Evolutionary conservation across 345 rosid species (phyloP).

Genomic region (Eucalyptus cladocalyx): DNA sequence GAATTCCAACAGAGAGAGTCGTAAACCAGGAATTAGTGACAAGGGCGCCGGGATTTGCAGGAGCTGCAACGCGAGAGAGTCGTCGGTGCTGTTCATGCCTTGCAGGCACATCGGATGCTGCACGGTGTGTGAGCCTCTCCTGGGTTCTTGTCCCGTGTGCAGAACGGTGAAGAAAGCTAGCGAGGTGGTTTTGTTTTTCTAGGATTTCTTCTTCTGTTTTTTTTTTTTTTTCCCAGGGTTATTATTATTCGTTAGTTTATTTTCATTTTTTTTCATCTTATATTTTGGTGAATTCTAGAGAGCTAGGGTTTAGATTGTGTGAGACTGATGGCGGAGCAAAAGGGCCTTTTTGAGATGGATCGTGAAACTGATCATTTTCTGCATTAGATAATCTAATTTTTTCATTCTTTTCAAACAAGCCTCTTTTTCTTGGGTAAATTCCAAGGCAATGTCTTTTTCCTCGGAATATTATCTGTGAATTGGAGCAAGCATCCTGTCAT

Average conservation of each 20-base stretch:
- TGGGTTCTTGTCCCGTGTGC: conserved; percentile 46
- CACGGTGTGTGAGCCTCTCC: conserved; percentile 32
- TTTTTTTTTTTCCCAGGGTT: background rate
- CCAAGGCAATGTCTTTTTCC: background rate
- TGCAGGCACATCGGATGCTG: conserved; percentile 62
- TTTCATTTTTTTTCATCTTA: background rate
- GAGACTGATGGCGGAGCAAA: background rate
- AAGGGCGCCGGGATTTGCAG: background rate
- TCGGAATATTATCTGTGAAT: background rate
- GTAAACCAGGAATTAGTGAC: background rate
- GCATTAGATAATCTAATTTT: background rate
- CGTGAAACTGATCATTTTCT: background rate
- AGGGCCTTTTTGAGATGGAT: background rate
- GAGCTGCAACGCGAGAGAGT: conserved; percentile 10
- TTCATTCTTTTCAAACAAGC: background rate
- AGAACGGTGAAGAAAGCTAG: conserved; percentile 34
- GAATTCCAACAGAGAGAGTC: background rate
- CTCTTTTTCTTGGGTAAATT: background rate
- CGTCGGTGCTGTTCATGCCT: conserved; percentile 45
- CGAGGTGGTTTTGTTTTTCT: conserved; percentile 35
- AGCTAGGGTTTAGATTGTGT: background rate
- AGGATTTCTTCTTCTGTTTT: background rate
- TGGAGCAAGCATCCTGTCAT: background rate
- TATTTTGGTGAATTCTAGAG: background rate
- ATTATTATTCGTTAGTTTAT: background rate